Evolutionary conservation across 805 yeast genomes (phyloP).

Genomic region (Metschnikowia corniflorae): DNA sequence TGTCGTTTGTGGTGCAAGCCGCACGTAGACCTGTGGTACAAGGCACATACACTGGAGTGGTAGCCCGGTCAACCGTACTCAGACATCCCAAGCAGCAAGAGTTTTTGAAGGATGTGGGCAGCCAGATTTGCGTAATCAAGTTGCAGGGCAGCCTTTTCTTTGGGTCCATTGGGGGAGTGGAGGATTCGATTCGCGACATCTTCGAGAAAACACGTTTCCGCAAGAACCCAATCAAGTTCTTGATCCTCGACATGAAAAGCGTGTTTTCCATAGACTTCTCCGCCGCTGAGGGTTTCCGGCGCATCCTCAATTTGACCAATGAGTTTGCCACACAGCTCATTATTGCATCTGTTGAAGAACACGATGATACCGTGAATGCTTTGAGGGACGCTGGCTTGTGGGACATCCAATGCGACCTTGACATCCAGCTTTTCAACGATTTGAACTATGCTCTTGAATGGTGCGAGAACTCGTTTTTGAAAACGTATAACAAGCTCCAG

Average conservation of each 20-base stretch:
- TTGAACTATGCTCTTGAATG: constrained; percentile 89
- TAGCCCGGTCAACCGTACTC: constrained; percentile 87
- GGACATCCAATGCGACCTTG: constrained; percentile 36
- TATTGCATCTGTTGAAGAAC: constrained; percentile 70
- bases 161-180: constrained; percentile 93
- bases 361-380: constrained; percentile 63
- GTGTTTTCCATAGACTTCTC: constrained; percentile 85
- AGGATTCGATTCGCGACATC: constrained; percentile 61
- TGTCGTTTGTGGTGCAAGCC: constrained; percentile 92
- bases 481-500: constrained; percentile 47
- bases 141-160: constrained; percentile 87
- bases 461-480: constrained; percentile 90
- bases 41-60: constrained; percentile 80
- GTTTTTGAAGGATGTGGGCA: constrained; percentile 79
- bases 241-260: constrained; percentile 80
- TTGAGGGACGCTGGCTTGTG: constrained; percentile 82
- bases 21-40: constrained; percentile 78
- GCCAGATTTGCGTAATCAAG: constrained; percentile 84
- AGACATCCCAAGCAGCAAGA: constrained; percentile 88
- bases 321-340: constrained; percentile 69
- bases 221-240: constrained; percentile 65
- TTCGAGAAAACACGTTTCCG: constrained; percentile 54
- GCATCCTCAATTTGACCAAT: constrained; percentile 74
- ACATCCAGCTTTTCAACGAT: constrained; percentile 65
- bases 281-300: constrained; percentile 92